Percentiles rank a stretch among this genome's conserved stretches.
phyloP scores from a whole-genome alignment of 768 basidiomycete genomes.

The Paxillus ammoniavirescens region DNA sequence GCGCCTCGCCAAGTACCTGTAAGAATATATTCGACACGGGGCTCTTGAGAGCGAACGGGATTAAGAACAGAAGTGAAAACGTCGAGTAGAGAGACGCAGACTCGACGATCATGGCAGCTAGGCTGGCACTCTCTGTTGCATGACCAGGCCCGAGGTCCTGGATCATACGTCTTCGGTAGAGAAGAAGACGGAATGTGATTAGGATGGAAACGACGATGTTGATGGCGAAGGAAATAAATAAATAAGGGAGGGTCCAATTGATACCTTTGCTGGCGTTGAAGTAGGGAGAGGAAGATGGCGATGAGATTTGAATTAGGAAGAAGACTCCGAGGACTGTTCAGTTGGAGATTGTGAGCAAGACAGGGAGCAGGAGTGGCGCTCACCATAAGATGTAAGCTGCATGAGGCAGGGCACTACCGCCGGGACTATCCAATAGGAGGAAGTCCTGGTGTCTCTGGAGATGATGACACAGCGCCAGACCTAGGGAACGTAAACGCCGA shows the following conservation, averaged over 20 bases:
- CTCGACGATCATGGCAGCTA: conserved; percentile 27
- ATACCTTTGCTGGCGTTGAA: conserved; percentile 6
- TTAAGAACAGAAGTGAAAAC: conserved; percentile 25
- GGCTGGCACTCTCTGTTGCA: conserved; percentile 21
- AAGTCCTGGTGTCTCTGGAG: conserved; percentile 16
- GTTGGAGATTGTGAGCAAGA: not conserved
- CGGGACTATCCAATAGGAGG: conserved; percentile 16
- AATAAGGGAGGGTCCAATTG: conserved; percentile 29
- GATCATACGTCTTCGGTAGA: conserved; percentile 23
- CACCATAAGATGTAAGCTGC: conserved; percentile 26
- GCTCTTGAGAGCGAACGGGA: conserved; percentile 24
- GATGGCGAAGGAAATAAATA: conserved; percentile 23
- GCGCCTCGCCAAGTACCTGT: conserved; percentile 33
- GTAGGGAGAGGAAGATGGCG: conserved; percentile 28
- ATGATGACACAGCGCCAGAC: conserved; percentile 32
- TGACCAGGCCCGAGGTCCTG: conserved; percentile 22
- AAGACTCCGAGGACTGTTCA: conserved; percentile 21
- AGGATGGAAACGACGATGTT: conserved; percentile 25
- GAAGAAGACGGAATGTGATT: conserved; percentile 23
- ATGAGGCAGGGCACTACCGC: conserved; percentile 18
- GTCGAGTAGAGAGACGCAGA: conserved; percentile 29
- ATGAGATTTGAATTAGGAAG: conserved; percentile 26
- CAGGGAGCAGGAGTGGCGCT: not conserved
- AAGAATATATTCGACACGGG: conserved; percentile 33
- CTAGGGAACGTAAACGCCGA: conserved; percentile 3